These are phyloP conservation scores for Thelephora aurantiotincta DNA, from an alignment of 768 basidiomycete genomes.

Conservation along the genomic window DNA sequence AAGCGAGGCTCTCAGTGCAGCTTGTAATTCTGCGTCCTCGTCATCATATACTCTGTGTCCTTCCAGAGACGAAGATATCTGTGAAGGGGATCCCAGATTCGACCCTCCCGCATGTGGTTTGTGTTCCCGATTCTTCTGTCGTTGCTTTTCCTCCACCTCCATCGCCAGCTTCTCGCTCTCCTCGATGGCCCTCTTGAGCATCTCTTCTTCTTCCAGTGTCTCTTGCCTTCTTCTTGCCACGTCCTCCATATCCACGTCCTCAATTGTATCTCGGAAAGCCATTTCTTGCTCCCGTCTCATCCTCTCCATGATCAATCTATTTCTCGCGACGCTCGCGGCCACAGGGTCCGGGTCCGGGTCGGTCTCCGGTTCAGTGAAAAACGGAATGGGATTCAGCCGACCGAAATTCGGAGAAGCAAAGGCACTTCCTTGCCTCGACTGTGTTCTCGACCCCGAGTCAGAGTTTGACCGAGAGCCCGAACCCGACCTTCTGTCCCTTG, in stretches of 20 bases:
- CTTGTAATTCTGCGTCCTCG: slow-evolving; percentile 79
- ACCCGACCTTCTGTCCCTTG: not conserved
- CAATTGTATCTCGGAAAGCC: slow-evolving; percentile 47
- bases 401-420: too few species aligned
- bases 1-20: slow-evolving; percentile 76
- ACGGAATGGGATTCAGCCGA: too few species aligned
- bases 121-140: slow-evolving; percentile 8
- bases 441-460: too few species aligned
- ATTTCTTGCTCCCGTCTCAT: slow-evolving; percentile 55
- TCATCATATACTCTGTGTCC: slow-evolving; percentile 57
- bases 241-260: slow-evolving; percentile 19
- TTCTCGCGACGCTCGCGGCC: slow-evolving; percentile 53
- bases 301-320: slow-evolving; percentile 41
- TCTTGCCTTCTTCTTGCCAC: slow-evolving; percentile 6
- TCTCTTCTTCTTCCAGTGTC: slow-evolving; percentile 41
- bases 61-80: slow-evolving; percentile 6
- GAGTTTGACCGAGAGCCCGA: not conserved
- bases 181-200: slow-evolving; percentile 41
- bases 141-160: slow-evolving; percentile 13
- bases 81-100: not conserved
- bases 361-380: too few species aligned
- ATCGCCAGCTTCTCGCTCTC: slow-evolving; percentile 40
- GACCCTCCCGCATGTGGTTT: not conserved
- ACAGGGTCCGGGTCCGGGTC: slow-evolving; percentile 33
- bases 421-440: too few species aligned